A percentile compares a stretch with the other conserved stretches of the same genome.
phyloP scores from a whole-genome alignment of 805 yeast species.

The Cyberlindnera euphorbiae region DNA sequence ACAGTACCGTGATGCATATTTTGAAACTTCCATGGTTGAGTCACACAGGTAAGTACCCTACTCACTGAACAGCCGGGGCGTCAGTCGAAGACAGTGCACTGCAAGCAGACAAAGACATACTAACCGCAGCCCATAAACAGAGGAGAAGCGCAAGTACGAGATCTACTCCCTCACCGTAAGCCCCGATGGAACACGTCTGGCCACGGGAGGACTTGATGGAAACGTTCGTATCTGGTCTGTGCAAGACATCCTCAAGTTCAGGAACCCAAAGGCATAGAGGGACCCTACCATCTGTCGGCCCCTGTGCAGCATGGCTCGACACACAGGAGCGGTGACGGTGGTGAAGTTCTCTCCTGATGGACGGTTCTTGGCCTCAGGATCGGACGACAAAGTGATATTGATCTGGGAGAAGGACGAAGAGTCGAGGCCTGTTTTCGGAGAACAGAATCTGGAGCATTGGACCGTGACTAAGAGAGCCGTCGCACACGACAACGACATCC shows the following conservation, averaged over 20 bases:
- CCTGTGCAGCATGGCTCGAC: constrained; percentile 87
- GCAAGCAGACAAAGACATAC: too few relatives aligned
- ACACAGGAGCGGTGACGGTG: constrained; percentile 94
- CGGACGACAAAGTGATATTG: constrained; percentile 86
- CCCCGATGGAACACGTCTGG: constrained; percentile 78
- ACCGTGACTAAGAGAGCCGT: constrained; percentile 85
- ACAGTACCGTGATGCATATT: constrained; percentile 62
- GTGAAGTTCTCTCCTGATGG: constrained; percentile 93
- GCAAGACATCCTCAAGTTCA: constrained; percentile 42
- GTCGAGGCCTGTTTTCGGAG: constrained; percentile 58
- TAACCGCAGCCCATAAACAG: constrained; percentile 30
- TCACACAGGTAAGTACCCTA: constrained; percentile 41
- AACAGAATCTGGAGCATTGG: constrained; percentile 86
- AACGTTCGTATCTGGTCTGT: constrained; percentile 87
- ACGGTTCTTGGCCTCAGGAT: constrained; percentile 85
- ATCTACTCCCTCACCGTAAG: constrained; percentile 80
- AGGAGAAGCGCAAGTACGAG: constrained; percentile 76
- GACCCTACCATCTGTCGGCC: constrained; percentile 44
- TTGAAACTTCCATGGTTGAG: constrained; percentile 69
- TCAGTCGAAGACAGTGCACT: too few relatives aligned
- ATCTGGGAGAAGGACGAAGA: constrained; percentile 92
- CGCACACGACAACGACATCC: constrained; percentile 97
- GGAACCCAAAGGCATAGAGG: constrained; percentile 19
- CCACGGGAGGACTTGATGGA: constrained; percentile 93
- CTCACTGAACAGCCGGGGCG: not conserved